A percentile compares a stretch with the other conserved stretches of the same genome.
Evolutionary conservation across 1,139 yeast species (phyloP).

Genomic region (Pichia inconspicua): DNA sequence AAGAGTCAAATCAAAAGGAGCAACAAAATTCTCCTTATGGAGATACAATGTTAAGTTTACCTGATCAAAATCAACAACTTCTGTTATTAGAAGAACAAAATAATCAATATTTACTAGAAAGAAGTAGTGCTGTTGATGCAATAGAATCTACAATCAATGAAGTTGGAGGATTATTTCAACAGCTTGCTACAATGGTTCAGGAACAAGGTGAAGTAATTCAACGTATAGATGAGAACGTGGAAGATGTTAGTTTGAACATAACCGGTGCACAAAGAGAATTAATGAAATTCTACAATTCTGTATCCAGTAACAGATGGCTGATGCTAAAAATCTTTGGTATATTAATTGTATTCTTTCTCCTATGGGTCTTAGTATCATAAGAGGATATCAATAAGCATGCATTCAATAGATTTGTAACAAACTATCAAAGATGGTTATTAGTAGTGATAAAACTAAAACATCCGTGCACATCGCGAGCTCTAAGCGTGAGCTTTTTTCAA

Average conservation of each 20-base stretch:
- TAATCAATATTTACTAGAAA: constrained; percentile 67
- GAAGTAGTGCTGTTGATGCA: constrained; percentile 88
- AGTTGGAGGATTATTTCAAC: constrained; percentile 90
- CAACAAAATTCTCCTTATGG: neutral
- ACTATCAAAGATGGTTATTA: neutral
- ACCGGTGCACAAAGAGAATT: constrained; percentile 92
- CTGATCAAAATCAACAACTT: constrained; percentile 45
- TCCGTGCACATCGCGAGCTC: neutral
- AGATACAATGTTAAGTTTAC: constrained; percentile 32
- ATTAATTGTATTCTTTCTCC: constrained; percentile 62
- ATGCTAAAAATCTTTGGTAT: constrained; percentile 86
- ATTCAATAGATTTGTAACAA: neutral
- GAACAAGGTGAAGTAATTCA: constrained; percentile 97
- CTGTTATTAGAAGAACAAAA: constrained; percentile 69
- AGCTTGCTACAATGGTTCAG: constrained; percentile 93
- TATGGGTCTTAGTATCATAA: constrained; percentile 60
- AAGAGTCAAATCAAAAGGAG: constrained; percentile 11
- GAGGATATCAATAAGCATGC: neutral
- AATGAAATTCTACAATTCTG: constrained; percentile 79
- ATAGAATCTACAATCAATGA: constrained; percentile 94
- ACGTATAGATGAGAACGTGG: constrained; percentile 90
- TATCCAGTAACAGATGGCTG: constrained; percentile 87
- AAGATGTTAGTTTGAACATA: constrained; percentile 82
- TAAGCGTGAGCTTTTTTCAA: too few species aligned
- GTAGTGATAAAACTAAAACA: neutral